Base-by-base conservation (phyloP, 2,329 filamentous ascomycete genomes). In the Gnomoniopsis smithogilvyi region DNA sequence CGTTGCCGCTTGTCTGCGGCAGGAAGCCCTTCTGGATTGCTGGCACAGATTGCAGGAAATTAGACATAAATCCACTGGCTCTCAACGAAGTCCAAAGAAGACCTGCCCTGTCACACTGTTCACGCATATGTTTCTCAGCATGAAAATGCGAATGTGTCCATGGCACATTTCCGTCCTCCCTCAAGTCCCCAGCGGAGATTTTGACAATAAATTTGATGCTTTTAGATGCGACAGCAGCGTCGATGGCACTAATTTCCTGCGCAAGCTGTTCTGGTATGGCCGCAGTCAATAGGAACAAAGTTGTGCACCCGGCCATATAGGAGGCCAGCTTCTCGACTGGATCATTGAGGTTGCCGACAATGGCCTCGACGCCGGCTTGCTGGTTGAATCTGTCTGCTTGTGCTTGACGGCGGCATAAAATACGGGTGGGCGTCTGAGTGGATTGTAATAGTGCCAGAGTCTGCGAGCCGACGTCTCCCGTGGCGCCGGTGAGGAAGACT, bases 401-500 rank as follows among this genome's bases (percentile, higher is more conserved):
- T 3, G 49, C 54, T 34, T 57, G 48, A 3, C 54, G 54, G 3
- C 54, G 54, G 24, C 54, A 57, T 19, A 57, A 26, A 1, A 57
- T 36, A 1, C 54, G 54, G 22, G 47, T 34, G 11, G 47, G 47
- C n/a, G 38, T 51, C 7, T 34, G 12, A 26, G 36, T 51, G 7
- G 54, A 46, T 24, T 36, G 48, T 2, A 57, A 47, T 8, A 51
- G 54, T 7, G 33, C 11, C 17, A 57, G 17, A n/a, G 43, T 48
- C 14, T 51, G 15, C 7, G 54, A 46, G 26, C 54, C 54, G 3
- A 51, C 43, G 14, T 57, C 54, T 36, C 54, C 54, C 3, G 54
- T 57, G 21, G 48, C 54, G n/a, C 54, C 54, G 19, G 54, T 57
- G 12, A 57, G 19, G 30, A 57, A 57, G 34, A 47, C 48, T 26